Conservation (phyloP, 108 stramenopile species). For the Tribonema minus region DNA sequence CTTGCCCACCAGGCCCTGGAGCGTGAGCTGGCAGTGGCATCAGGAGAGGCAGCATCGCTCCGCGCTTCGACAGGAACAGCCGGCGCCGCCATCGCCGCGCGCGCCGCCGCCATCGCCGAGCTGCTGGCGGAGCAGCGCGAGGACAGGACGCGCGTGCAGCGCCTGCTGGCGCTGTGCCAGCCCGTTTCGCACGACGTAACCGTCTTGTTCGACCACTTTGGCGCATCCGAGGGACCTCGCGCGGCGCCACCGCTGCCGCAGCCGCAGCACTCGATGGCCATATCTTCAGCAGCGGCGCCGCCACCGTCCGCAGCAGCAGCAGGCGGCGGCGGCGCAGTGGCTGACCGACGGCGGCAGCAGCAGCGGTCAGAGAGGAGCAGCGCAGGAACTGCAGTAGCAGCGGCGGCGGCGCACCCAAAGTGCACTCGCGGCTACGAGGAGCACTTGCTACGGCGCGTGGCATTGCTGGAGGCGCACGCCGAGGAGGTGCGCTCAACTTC, state of each 20-base stretch:
- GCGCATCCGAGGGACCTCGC: not conserved
- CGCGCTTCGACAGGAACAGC: too few relatives aligned
- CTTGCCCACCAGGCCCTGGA: too few relatives aligned
- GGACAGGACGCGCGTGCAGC: not conserved
- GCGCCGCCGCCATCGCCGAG: not conserved
- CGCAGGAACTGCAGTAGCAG: not conserved
- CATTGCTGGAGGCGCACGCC: not conserved
- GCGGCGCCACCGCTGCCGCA: not conserved
- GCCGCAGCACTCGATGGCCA: not conserved
- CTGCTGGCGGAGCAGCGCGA: not conserved
- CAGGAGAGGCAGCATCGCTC: too few relatives aligned
- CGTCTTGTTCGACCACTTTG: not conserved
- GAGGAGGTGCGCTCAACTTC: not conserved
- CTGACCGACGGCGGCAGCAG: not conserved
- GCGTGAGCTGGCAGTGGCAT: too few relatives aligned
- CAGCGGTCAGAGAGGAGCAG: not conserved
- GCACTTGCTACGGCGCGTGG: not conserved
- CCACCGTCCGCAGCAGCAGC: not conserved
- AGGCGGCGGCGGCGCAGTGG: not conserved
- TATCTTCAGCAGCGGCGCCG: not conserved
- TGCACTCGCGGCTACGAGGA: not conserved
- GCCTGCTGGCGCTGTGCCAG: not conserved
- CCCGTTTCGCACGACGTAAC: not conserved
- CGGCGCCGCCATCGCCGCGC: not conserved
- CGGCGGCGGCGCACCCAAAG: not conserved